These are phyloP conservation scores for Cladobotryum protrusum DNA, from an alignment of 2,329 filamentous ascomycete species.

Conservation along the genomic window DNA sequence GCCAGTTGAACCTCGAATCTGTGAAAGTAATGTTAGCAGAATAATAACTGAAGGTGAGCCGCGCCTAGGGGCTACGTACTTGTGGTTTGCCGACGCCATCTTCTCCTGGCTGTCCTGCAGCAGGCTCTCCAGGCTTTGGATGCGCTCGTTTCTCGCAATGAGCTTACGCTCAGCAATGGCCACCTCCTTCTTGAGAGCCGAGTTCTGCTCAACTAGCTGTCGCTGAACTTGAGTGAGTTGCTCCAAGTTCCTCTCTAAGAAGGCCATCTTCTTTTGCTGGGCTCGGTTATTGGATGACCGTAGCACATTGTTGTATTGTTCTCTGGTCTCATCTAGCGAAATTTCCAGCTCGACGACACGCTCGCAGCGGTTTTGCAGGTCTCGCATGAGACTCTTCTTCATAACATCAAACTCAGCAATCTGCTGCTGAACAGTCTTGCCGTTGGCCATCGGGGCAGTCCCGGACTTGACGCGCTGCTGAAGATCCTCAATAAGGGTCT, in stretches of 20 bases:
- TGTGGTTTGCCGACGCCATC: slow-evolving; percentile 91
- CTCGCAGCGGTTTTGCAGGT: slow-evolving; percentile 96
- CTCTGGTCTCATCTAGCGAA: slow-evolving; percentile 89
- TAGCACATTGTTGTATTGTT: slow-evolving; percentile 98
- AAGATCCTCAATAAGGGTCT: slow-evolving; percentile 72
- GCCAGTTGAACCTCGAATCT: slow-evolving; percentile 97
- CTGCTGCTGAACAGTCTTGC: slow-evolving; percentile 94
- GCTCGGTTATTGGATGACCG: slow-evolving; percentile 95
- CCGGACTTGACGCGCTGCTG: slow-evolving; percentile 66
- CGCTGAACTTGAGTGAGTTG: slow-evolving; percentile 96
- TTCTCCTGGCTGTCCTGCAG: slow-evolving; percentile 98
- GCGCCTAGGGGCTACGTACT: slow-evolving; percentile 53
- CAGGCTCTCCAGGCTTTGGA: slow-evolving; percentile 84
- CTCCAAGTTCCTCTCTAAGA: slow-evolving; percentile 95
- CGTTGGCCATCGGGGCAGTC: slow-evolving; percentile 58
- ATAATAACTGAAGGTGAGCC: background rate
- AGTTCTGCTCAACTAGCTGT: slow-evolving; percentile 97
- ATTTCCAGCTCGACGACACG: slow-evolving; percentile 97
- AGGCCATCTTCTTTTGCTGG: slow-evolving; percentile 99
- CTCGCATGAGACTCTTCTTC: slow-evolving; percentile 99
- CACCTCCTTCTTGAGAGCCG: slow-evolving; percentile 95
- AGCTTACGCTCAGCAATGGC: slow-evolving; percentile 97
- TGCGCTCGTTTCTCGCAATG: slow-evolving; percentile 93
- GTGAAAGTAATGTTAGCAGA: background rate
- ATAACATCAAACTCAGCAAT: slow-evolving; percentile 98